Evolutionary conservation across 176 grass and related monocot species (phyloP).

Genomic region (Carex parvula): DNA sequence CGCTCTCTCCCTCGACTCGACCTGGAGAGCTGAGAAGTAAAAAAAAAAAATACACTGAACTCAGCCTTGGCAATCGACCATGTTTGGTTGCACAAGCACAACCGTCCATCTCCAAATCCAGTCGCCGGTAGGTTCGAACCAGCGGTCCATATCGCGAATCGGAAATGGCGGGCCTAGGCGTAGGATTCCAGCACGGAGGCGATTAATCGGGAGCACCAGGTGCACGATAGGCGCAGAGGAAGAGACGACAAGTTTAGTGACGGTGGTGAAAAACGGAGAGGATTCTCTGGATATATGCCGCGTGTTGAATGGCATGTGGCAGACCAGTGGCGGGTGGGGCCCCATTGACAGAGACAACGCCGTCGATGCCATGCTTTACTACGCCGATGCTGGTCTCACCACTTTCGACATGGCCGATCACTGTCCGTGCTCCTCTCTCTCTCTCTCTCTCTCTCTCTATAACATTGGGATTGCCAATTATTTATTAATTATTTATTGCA

Average conservation of each 20-base stretch:
- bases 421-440: conserved; percentile 31
- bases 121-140: neutral
- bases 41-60: neutral
- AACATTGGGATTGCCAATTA: neutral
- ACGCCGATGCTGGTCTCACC: conserved; percentile 71
- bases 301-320: conserved; percentile 98
- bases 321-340: conserved; percentile 85
- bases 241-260: conserved; percentile 27
- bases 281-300: conserved; percentile 78
- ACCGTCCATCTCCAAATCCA: conserved; percentile 5
- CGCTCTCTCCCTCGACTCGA: conserved; percentile 2
- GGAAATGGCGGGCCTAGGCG: conserved; percentile 12
- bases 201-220: conserved; percentile 8
- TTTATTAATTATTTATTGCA: neutral
- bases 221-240: neutral
- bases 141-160: neutral
- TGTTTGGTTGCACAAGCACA: conserved; percentile 34
- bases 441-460: neutral
- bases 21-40: neutral
- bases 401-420: conserved; percentile 97
- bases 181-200: neutral
- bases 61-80: neutral
- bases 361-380: conserved; percentile 77
- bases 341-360: conserved; percentile 75
- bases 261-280: conserved; percentile 40